Evolutionary conservation across 371 early-diverging fungal genomes (phyloP).

Genomic region (Gilbertella persicaria): DNA sequence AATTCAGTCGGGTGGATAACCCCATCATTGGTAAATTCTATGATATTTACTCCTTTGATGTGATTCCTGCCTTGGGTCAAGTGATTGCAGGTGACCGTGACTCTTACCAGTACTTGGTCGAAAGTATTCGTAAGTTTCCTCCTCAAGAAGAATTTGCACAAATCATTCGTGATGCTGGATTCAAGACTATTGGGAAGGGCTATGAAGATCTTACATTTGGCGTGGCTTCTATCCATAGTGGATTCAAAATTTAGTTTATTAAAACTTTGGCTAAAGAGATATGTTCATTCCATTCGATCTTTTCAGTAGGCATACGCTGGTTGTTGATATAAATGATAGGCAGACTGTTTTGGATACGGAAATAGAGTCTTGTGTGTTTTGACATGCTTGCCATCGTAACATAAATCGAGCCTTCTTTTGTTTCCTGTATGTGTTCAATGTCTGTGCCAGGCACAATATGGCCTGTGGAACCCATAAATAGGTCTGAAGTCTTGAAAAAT

Average conservation of each 20-base stretch:
- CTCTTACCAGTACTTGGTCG: conserved; percentile 98
- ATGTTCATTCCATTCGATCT: conserved; percentile 16
- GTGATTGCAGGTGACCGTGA: conserved; percentile 88
- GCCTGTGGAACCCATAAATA: conserved; percentile 40
- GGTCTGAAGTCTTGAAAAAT: conserved; percentile 37
- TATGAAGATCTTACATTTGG: conserved; percentile 96
- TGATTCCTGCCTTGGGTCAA: conserved; percentile 91
- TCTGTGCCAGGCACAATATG: conserved; percentile 53
- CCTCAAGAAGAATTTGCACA: conserved; percentile 87
- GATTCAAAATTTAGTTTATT: conserved; percentile 73
- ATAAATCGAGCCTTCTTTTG: conserved; percentile 8
- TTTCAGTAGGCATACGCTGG: conserved; percentile 8
- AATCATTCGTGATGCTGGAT: conserved; percentile 91
- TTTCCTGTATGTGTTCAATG: conserved; percentile 6
- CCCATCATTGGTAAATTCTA: conserved; percentile 85
- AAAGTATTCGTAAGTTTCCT: conserved; percentile 94
- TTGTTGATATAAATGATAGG: conserved; percentile 29
- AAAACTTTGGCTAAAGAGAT: conserved; percentile 18
- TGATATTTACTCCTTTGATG: conserved; percentile 92
- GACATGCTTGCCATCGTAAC: conserved; percentile 16
- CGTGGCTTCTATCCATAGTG: conserved; percentile 94
- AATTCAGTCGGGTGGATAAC: conserved; percentile 91
- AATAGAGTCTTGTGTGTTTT: conserved; percentile 9
- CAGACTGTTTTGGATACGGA: conserved; percentile 9
- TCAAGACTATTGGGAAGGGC: conserved; percentile 85